A percentile compares a stretch with the other conserved stretches of the same genome.
Conservation (phyloP, 768 basidiomycete genomes). For the Leccinum variicolor region DNA sequence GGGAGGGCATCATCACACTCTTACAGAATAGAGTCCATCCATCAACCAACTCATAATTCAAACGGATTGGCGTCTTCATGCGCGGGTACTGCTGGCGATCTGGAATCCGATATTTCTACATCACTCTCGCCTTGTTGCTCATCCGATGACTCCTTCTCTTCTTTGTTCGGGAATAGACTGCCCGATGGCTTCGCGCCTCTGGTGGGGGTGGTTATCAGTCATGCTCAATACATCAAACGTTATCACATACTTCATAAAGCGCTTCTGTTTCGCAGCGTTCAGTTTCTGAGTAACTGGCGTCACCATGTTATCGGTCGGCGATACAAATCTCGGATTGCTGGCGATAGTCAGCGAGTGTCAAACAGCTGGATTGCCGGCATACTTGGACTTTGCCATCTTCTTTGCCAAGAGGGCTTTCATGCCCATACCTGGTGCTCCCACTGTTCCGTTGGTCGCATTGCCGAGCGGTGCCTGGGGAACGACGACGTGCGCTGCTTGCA, state of each 20-base stretch:
- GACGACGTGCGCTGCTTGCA: constrained; percentile 72
- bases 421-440: constrained; percentile 69
- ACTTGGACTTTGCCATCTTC: constrained; percentile 89
- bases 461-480: constrained; percentile 80
- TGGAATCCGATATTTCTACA: constrained; percentile 36
- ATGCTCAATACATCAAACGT: constrained; percentile 2
- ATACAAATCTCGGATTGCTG: constrained; percentile 86
- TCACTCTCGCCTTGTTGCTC: constrained; percentile 37
- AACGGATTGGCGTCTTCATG: constrained; percentile 75
- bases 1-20: constrained; percentile 21
- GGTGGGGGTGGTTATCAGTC: constrained; percentile 1
- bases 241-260: constrained; percentile 76
- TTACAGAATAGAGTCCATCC: constrained; percentile 21
- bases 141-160: constrained; percentile 35
- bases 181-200: constrained; percentile 62
- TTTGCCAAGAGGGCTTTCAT: constrained; percentile 92
- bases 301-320: constrained; percentile 94
- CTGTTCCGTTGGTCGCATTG: constrained; percentile 52
- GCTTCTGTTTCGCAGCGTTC: constrained; percentile 87
- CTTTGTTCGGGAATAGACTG: constrained; percentile 47
- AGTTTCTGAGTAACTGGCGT: constrained; percentile 93
- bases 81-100: constrained; percentile 27
- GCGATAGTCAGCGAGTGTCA: constrained; percentile 4
- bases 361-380: constrained; percentile 30
- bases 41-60: constrained; percentile 22